A percentile compares a stretch with the other conserved stretches of the same genome.
Conservation (phyloP, 2,329 filamentous ascomycete species). For the Madurella fahalii region DNA sequence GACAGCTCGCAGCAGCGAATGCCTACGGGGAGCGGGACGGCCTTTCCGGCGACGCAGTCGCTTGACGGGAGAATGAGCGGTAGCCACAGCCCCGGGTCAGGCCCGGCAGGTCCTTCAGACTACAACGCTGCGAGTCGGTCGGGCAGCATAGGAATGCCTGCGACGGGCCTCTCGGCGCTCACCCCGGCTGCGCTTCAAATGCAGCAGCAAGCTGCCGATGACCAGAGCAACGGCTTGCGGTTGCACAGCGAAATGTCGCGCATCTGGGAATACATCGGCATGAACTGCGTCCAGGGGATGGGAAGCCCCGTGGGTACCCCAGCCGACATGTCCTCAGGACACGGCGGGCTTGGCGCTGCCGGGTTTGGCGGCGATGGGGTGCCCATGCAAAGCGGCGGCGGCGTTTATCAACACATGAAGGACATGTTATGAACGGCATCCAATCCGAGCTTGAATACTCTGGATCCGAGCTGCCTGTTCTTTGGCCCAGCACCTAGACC, state of each 20-base stretch:
- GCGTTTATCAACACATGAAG: slow-evolving; percentile 31
- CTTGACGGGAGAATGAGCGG: not conserved
- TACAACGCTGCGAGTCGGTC: not conserved
- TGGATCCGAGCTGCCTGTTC: not conserved
- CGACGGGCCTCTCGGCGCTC: slow-evolving; percentile 10
- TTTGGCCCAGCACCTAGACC: too few species aligned
- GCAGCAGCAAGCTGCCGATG: slow-evolving; percentile 13
- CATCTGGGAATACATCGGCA: slow-evolving; percentile 39
- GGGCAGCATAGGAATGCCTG: not conserved
- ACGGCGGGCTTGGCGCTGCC: not conserved
- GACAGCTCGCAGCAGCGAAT: slow-evolving; percentile 23
- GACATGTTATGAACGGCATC: slow-evolving; percentile 28
- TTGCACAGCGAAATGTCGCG: slow-evolving; percentile 53
- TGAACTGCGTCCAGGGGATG: slow-evolving; percentile 10
- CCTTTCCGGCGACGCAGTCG: not conserved
- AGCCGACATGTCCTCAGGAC: slow-evolving; percentile 18
- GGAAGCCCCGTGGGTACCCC: slow-evolving; percentile 4
- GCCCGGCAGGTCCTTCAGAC: not conserved
- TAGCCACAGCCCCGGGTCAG: not conserved
- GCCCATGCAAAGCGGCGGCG: not conserved
- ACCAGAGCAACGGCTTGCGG: slow-evolving; percentile 42
- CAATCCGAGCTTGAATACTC: not conserved
- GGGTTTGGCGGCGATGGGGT: not conserved
- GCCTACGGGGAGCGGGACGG: not conserved
- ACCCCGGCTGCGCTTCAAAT: slow-evolving; percentile 27